phyloP scores from a whole-genome alignment of 768 basidiomycete species.

The Fistulinella prunicolor region DNA sequence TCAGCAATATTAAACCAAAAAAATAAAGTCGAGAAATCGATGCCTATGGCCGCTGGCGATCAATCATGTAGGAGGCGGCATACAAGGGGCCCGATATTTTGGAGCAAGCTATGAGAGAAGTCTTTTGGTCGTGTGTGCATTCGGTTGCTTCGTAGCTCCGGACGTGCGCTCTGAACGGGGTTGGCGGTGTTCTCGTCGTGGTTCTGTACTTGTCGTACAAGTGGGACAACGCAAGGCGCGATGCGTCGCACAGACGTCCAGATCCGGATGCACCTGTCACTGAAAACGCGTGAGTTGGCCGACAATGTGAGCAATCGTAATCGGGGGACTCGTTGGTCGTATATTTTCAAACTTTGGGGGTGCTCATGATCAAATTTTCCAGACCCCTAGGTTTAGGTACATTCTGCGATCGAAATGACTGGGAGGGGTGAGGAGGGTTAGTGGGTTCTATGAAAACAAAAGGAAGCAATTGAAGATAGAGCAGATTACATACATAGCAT shows the following conservation, averaged over 20 bases:
- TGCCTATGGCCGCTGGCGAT: too few relatives aligned
- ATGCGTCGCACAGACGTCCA: conserved; percentile 50
- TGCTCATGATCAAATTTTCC: neutral
- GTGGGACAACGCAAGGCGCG: conserved; percentile 53
- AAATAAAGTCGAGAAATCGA: too few relatives aligned
- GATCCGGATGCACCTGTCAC: conserved; percentile 41
- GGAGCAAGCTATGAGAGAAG: conserved; percentile 42
- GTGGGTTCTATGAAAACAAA: too few relatives aligned
- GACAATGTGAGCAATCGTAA: conserved; percentile 48
- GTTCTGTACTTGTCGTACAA: conserved; percentile 61
- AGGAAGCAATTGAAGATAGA: too few relatives aligned
- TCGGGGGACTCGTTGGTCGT: neutral
- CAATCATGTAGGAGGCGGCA: too few relatives aligned
- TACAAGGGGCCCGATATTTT: too few relatives aligned
- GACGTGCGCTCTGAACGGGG: conserved; percentile 38
- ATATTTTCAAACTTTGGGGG: too few relatives aligned
- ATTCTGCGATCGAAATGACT: conserved; percentile 13
- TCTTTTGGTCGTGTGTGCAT: neutral
- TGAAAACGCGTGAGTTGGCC: conserved; percentile 64
- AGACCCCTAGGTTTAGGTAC: conserved; percentile 21
- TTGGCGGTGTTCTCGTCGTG: conserved; percentile 29
- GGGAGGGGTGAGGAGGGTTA: too few relatives aligned
- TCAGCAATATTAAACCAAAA: too few relatives aligned
- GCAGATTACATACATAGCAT: too few relatives aligned
- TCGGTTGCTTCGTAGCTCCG: conserved; percentile 34